Evolutionary conservation across 306 rosid genomes (phyloP), one percentile per base, ranked within the genome.

Genomic region (Rubus parviflorus): DNA sequence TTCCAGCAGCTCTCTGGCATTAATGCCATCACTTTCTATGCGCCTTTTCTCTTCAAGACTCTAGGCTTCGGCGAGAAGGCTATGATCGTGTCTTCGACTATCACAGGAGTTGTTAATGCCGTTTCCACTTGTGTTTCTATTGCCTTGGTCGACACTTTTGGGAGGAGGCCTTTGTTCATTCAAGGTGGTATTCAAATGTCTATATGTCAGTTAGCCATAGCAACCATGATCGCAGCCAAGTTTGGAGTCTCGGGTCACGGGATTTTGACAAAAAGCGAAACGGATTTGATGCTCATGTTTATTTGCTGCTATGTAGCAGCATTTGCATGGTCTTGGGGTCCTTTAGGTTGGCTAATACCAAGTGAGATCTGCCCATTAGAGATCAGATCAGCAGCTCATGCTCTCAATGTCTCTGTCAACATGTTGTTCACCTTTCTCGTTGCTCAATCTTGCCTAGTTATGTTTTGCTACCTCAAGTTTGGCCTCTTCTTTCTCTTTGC

Each of bases 241-340:
- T 86, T 85, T 43, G 96, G 92, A 30, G 3, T 73, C 16, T 73
- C 11, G 3, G 92, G 95, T 4, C 25, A 81, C 23, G 95, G 95
- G 58, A 23, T 81, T n/a, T 68, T 90, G 42, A 13, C 58, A 25
- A 43, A 10, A 42, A 72, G 1, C 0, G 76, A 76, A 37, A 87
- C 89, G 0, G 60, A 88, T 43, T 0, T 82, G 2, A 76, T 87
- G 3, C 20, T 89, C 69, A 9, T 81, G n/a, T 78, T 91, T 23
- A 84, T 91, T 6, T 91, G 93, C 42, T 7, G 38, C 8, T 91
- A 87, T 45, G 92, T 89, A 49, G 93, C 93, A 22, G 92, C 86
- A 51, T 91, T 81, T 19, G 92, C 93, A 0, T 91, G 97, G 97
- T 91, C 93, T 4, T 91, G 97, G 92, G 93, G 92, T 0, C 93